Conservation (phyloP, 352 stramenopile species). For the Phytophthora citrophthora region DNA sequence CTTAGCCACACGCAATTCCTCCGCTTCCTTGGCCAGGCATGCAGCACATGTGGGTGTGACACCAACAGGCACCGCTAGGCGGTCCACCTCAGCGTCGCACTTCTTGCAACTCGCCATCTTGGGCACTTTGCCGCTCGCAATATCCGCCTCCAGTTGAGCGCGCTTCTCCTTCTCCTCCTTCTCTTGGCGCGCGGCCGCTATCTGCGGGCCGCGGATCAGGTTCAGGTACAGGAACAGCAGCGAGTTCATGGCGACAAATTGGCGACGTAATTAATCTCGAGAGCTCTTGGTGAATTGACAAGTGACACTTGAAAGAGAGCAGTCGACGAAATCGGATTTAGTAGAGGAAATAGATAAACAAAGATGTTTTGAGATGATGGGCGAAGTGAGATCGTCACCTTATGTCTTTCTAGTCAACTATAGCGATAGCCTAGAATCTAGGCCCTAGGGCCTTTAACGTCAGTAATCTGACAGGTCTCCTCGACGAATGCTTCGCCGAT, state of each 20-base stretch:
- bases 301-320: slow-evolving; percentile 23
- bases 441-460: too few species aligned
- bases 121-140: slow-evolving; percentile 53
- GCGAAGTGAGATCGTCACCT: slow-evolving; percentile 33
- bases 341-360: slow-evolving; percentile 3
- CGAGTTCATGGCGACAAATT: slow-evolving; percentile 61
- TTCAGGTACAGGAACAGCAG: slow-evolving; percentile 83
- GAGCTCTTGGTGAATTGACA: slow-evolving; percentile 21
- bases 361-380: slow-evolving; percentile 10
- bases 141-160: slow-evolving; percentile 54
- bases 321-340: slow-evolving; percentile 26
- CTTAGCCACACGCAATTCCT: slow-evolving; percentile 31
- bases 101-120: slow-evolving; percentile 76
- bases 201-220: slow-evolving; percentile 66
- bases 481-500: too few species aligned
- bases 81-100: slow-evolving; percentile 62
- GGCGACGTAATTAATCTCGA: too few species aligned
- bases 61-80: slow-evolving; percentile 36
- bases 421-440: too few species aligned
- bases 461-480: too few species aligned
- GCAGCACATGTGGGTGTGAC: slow-evolving; percentile 49
- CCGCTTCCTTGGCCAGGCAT: slow-evolving; percentile 43
- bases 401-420: too few species aligned
- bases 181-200: slow-evolving; percentile 51
- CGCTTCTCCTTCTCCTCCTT: slow-evolving; percentile 62